These are phyloP conservation scores for Curvularia lunata DNA, from an alignment of 2,329 filamentous ascomycete species.

Conservation along the genomic window DNA sequence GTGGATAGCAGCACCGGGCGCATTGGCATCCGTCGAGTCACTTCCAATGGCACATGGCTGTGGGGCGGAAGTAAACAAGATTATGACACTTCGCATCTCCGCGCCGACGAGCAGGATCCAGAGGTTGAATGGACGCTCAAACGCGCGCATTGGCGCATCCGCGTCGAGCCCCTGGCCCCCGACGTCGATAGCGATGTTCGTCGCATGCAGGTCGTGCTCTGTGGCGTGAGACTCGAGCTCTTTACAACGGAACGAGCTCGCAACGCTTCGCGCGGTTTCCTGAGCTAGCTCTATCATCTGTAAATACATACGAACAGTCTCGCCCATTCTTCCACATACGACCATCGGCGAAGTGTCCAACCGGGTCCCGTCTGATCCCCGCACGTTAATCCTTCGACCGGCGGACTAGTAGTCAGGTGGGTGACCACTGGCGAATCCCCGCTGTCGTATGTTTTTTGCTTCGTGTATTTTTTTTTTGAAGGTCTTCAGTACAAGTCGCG, in stretches of 20 bases:
- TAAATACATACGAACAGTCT: neutral
- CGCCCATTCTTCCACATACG: conserved; percentile 5
- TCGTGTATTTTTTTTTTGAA: too few relatives aligned
- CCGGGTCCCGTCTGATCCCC: too few relatives aligned
- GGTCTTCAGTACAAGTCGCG: too few relatives aligned
- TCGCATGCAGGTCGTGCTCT: conserved; percentile 71
- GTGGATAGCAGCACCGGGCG: conserved; percentile 22
- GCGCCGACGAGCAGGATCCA: conserved; percentile 22
- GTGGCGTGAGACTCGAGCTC: conserved; percentile 78
- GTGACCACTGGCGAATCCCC: too few relatives aligned
- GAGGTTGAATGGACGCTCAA: conserved; percentile 46
- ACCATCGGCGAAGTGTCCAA: neutral
- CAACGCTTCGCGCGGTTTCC: conserved; percentile 70
- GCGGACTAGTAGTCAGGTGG: too few relatives aligned
- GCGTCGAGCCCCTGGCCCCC: conserved; percentile 61
- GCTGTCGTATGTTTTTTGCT: too few relatives aligned
- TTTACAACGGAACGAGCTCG: conserved; percentile 69
- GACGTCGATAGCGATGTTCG: conserved; percentile 54
- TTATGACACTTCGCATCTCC: conserved; percentile 8
- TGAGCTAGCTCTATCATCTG: conserved; percentile 43
- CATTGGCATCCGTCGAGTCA: conserved; percentile 23
- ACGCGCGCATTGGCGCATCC: conserved; percentile 52
- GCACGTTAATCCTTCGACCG: too few relatives aligned
- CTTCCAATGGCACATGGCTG: neutral
- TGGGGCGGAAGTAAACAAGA: conserved; percentile 1